Conservation (phyloP, 1,284 basidiomycete species). For the Leccinum solheimii region DNA sequence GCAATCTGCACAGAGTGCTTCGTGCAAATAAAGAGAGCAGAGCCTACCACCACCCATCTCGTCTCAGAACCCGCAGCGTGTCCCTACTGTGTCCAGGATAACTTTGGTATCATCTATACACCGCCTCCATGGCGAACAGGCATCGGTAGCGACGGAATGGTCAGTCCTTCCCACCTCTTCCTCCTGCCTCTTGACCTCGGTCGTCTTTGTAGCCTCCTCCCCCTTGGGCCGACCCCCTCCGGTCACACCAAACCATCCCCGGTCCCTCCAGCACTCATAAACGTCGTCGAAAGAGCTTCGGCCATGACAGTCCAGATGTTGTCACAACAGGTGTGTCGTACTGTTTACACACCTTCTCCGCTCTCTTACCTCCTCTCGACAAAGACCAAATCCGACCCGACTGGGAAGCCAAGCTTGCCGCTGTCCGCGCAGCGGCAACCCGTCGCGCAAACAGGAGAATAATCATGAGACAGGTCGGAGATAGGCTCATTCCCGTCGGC, state of each 20-base stretch:
- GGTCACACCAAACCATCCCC: conserved; percentile 40
- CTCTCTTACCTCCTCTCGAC: conserved; percentile 11
- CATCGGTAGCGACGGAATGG: conserved; percentile 67
- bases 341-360: conserved; percentile 5
- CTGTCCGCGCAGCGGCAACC: conserved; percentile 84
- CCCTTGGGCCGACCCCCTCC: conserved; percentile 52
- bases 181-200: conserved; percentile 7
- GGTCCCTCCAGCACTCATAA: conserved; percentile 52
- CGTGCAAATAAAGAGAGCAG: conserved; percentile 96
- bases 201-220: conserved; percentile 36
- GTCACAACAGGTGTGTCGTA: conserved; percentile 75
- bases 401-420: conserved; percentile 91
- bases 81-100: conserved; percentile 95
- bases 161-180: conserved; percentile 36
- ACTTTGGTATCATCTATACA: conserved; percentile 92
- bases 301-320: conserved; percentile 79
- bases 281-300: conserved; percentile 75
- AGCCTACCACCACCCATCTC: conserved; percentile 90
- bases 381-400: conserved; percentile 91
- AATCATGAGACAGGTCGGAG: conserved; percentile 98
- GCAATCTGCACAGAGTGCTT: conserved; percentile 99
- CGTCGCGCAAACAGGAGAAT: conserved; percentile 93
- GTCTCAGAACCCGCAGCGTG: conserved; percentile 94
- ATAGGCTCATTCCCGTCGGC: conserved; percentile 94
- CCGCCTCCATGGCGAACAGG: conserved; percentile 80